Base-by-base conservation (phyloP, 73 alveolate genomes). In the Effrenium voratum region DNA sequence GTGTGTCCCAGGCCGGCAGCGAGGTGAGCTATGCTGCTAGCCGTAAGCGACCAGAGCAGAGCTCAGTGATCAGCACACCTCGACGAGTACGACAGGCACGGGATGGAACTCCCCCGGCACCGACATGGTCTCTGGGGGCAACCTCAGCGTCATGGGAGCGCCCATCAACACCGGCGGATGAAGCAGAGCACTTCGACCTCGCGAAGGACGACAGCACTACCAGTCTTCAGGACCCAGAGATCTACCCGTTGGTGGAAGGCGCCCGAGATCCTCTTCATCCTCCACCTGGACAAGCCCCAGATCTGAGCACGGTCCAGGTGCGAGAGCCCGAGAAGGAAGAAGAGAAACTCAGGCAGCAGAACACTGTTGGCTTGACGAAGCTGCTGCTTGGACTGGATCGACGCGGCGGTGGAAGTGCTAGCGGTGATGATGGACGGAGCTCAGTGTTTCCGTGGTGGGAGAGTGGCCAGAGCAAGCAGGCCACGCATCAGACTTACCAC, bases 361-460 rank as follows among this genome's bases (percentile, higher is more conserved):
- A 5, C 28, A 19, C 80, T 2, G 30, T 22, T 47, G 49, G 4
- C 4, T 1, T 72, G 24, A n/a, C n/a, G n/a, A 32, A 72, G 4
- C 49, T 72, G 82, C 49, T 47, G 49, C 0, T 30, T 19, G 45
- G n/a, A 34, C 82, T 34, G 36, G 82, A 70, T 70, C 82, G n/a
- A 43, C 22, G 41, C 26, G 22, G 44, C 88, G 45, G 43, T 22
- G 44, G 45, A 4, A 66, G 66, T 16, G 28, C 87, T 0, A 5
- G 60, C 13, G 6, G 24, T 1, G 40, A 6, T 19, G 24, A 59
- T 0, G 24, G 40, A 15, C 12, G 77, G 12, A 63, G 63, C 36
- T 19, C 68, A 2, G 26, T 15, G 45, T 77, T 44, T 77, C 88
- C 88, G 22, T 77, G 88, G 88, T 77, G 88, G 88, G 88, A 77